Base-by-base conservation (phyloP, 108 stramenopile species). In the Stephanodiscus minutulus region DNA sequence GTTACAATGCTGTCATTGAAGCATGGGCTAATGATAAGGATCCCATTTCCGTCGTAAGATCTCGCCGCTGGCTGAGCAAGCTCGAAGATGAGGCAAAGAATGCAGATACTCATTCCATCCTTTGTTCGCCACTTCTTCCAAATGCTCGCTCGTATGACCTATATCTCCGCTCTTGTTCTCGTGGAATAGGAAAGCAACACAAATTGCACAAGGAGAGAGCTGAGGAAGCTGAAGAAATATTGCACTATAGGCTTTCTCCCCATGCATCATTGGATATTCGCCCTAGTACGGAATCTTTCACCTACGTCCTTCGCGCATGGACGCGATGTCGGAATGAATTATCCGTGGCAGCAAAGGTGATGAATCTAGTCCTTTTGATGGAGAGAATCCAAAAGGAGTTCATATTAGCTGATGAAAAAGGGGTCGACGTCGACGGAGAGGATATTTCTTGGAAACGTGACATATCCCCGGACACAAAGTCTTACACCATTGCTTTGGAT, bases 401-500 rank as follows among this genome's bases (percentile, higher is more conserved):
- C 54, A 68, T 72, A 20, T 25, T 46, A 15, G 52, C 48, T 20
- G 15, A 60, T 79, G 41, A 61, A 73, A 48, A 63, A 50, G 52
- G 71, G 4, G 79, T 89, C 70, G 86, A 84, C 76, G 25, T 60
- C 18, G 10, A 72, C 50, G 74, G 83, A 39, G 50, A 69, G 13
- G 68, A 80, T 50, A 62, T 72, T 57, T 72, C 76, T 18, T 67
- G 60, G 44, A 67, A 86, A 71, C 53, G 52, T 2, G 41, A 44
- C 25, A 68, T 88, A 37, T 41, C 47, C 27, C 88, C 93, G 6
- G 79, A 91, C 56, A 82, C 83, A 8, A 85, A 87, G 36, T 86
- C 88, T 7, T 94, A 91, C 56, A 64, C 70, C 48, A 87, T 94
- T 87, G 86, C 82, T 5, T 85, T 94, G 70, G 89, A 91, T 65